A percentile compares a stretch with the other conserved stretches of the same genome.
These are phyloP conservation scores for Podospora australis DNA, from an alignment of 495 filamentous ascomycete species.

Conservation along the genomic window DNA sequence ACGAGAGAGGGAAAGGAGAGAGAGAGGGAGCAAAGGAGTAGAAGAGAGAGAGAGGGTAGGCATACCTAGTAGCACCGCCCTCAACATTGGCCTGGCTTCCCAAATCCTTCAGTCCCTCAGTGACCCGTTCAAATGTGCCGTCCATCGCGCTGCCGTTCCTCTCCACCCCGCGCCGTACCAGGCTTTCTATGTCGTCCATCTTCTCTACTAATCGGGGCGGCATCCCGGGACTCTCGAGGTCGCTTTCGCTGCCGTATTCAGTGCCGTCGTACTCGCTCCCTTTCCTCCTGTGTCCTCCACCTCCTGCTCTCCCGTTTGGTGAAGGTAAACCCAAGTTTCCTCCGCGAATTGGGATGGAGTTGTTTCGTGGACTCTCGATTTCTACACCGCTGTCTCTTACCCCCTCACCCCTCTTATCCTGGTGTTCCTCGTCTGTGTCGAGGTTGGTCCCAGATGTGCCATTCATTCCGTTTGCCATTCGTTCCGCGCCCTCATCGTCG, in stretches of 20 bases:
- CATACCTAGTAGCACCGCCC: slow-evolving; percentile 69
- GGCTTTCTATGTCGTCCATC: slow-evolving; percentile 70
- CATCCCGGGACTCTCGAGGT: slow-evolving; percentile 63
- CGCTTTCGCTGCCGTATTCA: slow-evolving; percentile 64
- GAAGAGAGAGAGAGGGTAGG: slow-evolving; percentile 5
- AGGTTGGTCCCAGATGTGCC: slow-evolving; percentile 18
- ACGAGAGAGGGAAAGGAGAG: slow-evolving; percentile 1
- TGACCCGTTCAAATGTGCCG: slow-evolving; percentile 61
- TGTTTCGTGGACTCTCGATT: slow-evolving; percentile 30
- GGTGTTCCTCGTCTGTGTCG: slow-evolving; percentile 4
- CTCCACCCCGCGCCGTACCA: slow-evolving; percentile 66
- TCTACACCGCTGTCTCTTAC: slow-evolving; percentile 41
- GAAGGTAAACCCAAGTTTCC: slow-evolving; percentile 34
- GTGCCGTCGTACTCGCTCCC: slow-evolving; percentile 54
- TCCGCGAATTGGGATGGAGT: slow-evolving; percentile 9
- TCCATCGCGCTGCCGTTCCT: slow-evolving; percentile 64
- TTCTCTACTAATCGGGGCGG: slow-evolving; percentile 65
- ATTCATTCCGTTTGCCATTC: slow-evolving; percentile 28
- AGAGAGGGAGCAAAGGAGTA: background rate
- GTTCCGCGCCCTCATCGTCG: slow-evolving; percentile 38
- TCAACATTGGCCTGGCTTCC: slow-evolving; percentile 77
- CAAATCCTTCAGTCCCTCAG: slow-evolving; percentile 68
- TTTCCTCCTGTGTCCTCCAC: slow-evolving; percentile 39
- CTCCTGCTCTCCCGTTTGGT: slow-evolving; percentile 20
- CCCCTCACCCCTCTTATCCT: slow-evolving; percentile 13